Conservation (phyloP, 805 yeast species). For the Cyberlindnera xylosilytica region DNA sequence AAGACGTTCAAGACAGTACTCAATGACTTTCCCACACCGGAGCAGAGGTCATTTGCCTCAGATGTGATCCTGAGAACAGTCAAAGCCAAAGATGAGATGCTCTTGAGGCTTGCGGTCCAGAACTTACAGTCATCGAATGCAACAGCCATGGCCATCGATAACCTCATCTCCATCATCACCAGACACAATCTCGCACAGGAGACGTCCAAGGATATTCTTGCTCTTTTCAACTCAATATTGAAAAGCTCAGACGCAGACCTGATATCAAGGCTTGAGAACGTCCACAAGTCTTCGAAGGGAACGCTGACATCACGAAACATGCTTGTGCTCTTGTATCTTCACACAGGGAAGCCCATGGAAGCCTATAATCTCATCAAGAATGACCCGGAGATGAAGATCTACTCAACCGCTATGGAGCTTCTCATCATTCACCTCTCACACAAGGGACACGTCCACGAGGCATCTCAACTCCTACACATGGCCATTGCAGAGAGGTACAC, state of each 20-base stretch:
- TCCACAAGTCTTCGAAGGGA: no score
- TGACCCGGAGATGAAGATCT: background rate
- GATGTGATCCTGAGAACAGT: background rate
- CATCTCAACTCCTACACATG: background rate
- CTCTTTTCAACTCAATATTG: no score
- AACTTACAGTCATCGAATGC: background rate
- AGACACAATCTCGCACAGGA: background rate
- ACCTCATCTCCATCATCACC: background rate
- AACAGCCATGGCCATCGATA: background rate
- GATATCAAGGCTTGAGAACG: no score
- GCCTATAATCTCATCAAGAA: background rate
- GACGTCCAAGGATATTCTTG: background rate
- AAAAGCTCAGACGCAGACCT: no score
- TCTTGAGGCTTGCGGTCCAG: background rate
- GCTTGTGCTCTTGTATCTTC: background rate
- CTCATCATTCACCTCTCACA: background rate
- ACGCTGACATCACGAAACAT: background rate
- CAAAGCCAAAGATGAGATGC: background rate
- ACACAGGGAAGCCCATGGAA: background rate
- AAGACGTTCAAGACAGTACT: background rate
- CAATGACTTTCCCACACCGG: background rate
- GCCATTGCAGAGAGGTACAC: background rate
- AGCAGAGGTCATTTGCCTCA: background rate
- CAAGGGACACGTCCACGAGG: background rate
- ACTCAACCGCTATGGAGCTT: background rate